phyloP scores from a whole-genome alignment of 192 early-diverging fungal genomes.

The Coemansia umbellata region DNA sequence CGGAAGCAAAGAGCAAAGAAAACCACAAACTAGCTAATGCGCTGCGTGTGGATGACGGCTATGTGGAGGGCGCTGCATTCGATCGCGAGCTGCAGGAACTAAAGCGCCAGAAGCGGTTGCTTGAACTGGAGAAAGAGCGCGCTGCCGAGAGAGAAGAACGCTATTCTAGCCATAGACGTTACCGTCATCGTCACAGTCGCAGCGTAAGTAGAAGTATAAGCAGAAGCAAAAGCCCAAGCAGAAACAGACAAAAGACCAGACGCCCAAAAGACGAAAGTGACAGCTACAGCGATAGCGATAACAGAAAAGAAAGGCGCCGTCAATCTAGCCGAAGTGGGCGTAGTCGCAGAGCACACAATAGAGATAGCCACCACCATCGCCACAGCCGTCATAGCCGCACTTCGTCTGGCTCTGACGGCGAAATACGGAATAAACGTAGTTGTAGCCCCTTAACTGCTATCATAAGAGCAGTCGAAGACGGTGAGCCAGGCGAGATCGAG shows the following conservation, averaged over 20 bases:
- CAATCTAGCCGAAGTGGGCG: too few relatives aligned
- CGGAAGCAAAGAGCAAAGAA: conserved; percentile 65
- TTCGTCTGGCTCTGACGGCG: conserved; percentile 2
- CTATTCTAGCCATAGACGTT: neutral
- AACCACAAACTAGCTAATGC: conserved; percentile 64
- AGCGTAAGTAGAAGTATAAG: neutral
- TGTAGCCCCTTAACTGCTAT: neutral
- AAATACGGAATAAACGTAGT: neutral
- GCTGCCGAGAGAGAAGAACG: neutral
- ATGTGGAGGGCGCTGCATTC: conserved; percentile 76
- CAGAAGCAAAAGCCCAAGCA: conserved; percentile 1
- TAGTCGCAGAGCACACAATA: too few relatives aligned
- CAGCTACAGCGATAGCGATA: neutral
- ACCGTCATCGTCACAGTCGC: neutral
- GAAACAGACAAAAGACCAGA: neutral
- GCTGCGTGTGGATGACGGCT: conserved; percentile 61
- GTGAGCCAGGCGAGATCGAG: conserved; percentile 50
- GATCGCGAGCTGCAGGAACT: conserved; percentile 61
- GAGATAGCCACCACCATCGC: neutral
- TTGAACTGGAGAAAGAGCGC: conserved; percentile 23
- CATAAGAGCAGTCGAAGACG: conserved; percentile 23
- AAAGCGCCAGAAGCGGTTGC: conserved; percentile 17
- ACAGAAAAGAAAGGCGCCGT: neutral
- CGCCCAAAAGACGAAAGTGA: neutral
- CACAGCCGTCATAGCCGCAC: neutral